Evolutionary conservation across 257 asterid species (phyloP).

Genomic region (Solanum bulbocastanum): DNA sequence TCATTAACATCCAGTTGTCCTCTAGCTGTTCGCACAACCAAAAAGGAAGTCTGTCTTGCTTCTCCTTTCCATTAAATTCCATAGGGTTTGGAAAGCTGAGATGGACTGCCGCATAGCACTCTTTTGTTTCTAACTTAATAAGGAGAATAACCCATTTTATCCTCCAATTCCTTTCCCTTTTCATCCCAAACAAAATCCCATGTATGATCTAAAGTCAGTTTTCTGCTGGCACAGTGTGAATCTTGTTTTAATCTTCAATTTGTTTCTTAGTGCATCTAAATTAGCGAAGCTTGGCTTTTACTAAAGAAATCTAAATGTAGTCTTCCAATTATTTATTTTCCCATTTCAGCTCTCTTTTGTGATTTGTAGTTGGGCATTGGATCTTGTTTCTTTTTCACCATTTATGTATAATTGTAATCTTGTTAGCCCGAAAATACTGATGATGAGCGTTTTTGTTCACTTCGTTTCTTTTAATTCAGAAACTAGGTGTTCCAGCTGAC

Average conservation of each 20-base stretch:
- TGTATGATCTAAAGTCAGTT: not conserved
- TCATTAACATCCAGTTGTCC: not conserved
- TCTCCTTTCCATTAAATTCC: not conserved
- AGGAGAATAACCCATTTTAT: not conserved
- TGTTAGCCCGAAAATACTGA: not conserved
- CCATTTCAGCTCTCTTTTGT: not conserved
- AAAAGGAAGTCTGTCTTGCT: not conserved
- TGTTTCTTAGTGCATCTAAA: not conserved
- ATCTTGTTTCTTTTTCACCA: not conserved
- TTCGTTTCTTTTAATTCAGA: constrained; percentile 24
- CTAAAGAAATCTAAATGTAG: not conserved
- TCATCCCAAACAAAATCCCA: not conserved
- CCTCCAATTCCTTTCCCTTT: not conserved
- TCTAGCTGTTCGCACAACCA: not conserved
- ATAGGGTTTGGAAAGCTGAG: not conserved
- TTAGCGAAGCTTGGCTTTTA: not conserved
- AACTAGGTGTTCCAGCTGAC: constrained; percentile 60
- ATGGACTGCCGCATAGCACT: not conserved
- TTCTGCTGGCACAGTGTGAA: not conserved
- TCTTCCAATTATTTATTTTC: not conserved
- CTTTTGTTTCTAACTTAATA: not conserved
- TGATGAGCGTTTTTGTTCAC: not conserved
- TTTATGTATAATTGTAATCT: not conserved
- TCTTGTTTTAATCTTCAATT: not conserved
- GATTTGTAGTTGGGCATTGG: not conserved